Evolutionary conservation across 352 stramenopile genomes (phyloP), one percentile per base, ranked within the genome.

Genomic region (Phytopythium montanum): DNA sequence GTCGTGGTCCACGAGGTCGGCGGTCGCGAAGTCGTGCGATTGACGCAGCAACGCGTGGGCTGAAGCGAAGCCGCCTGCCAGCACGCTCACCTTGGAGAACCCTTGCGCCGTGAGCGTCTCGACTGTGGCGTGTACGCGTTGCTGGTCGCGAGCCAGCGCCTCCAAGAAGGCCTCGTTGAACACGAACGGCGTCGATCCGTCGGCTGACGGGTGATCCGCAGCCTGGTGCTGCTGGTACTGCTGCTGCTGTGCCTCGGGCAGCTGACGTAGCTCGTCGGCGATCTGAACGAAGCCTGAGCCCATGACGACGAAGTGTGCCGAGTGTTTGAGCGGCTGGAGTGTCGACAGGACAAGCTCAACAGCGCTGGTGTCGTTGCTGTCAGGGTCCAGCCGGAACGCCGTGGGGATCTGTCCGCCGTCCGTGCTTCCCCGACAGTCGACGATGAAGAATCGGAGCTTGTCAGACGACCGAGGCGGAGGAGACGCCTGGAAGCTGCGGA

Each of bases 261-360:
- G 58, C 38, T 80, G 66, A 14, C 72, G 78, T 21, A 92, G 48
- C 28, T 89, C 78, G 52, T 79, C 65, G 0, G 80, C 82, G 56
- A 90, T 71, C 57, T 88, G 73, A 9, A 75, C 77, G 59, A 90
- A 89, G 14, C 85, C 85, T 28, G 92, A 76, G 7, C 84, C 84
- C 80, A 95, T 88, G 39, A 95, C 79, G 28, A 76, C 88, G 54
- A 95, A 65, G 58, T 95, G 85, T 25, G 92, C 69, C 21, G 72
- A 79, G 31, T 41, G 69, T 64, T 91, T 88, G 10, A 92, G 57
- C 18, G 84, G 79, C 16, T 72, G 68, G 0, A 95, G 67, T 38
- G 80, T 91, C 28, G 77, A 70, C 23, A 92, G 70, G 36, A 91
- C 79, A n/a, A 76, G 67, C 48, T 90, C 81, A 1, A 95, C 57